Evolutionary conservation across 306 rosid species (phyloP).

Genomic region (Senna siamea): DNA sequence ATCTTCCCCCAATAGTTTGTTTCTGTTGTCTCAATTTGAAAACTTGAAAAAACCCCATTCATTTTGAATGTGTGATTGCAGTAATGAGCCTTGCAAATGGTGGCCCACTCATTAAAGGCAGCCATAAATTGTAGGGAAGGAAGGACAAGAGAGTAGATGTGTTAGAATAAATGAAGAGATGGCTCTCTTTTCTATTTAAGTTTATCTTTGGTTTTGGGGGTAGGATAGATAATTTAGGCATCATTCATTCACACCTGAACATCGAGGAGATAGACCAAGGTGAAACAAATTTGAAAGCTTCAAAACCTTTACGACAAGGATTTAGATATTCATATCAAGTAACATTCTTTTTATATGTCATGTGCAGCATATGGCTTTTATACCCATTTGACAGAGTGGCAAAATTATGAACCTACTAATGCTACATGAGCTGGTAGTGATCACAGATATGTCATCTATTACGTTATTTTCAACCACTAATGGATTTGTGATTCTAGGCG

Average conservation of each 20-base stretch:
- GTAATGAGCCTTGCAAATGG: constrained; percentile 37
- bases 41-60: constrained; percentile 40
- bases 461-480: constrained; percentile 16
- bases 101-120: constrained; percentile 44
- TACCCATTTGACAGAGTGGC: constrained; percentile 6
- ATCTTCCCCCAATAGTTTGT: constrained; percentile 10
- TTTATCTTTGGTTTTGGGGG: neutral
- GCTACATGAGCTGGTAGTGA: constrained; percentile 13
- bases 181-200: constrained; percentile 4
- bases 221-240: neutral
- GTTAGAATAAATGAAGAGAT: constrained; percentile 46
- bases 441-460: constrained; percentile 25
- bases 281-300: constrained; percentile 22
- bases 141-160: constrained; percentile 45
- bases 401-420: constrained; percentile 21
- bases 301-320: constrained; percentile 28
- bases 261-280: constrained; percentile 7
- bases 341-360: constrained; percentile 33
- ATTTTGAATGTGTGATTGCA: constrained; percentile 47
- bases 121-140: constrained; percentile 50
- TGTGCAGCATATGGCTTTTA: constrained; percentile 8
- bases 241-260: constrained; percentile 8
- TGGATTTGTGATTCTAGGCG: neutral
- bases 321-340: constrained; percentile 26
- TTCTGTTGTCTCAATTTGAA: constrained; percentile 39